phyloP scores from a whole-genome alignment of 2,329 filamentous ascomycete genomes.

The Nannizziopsis barbatae region DNA sequence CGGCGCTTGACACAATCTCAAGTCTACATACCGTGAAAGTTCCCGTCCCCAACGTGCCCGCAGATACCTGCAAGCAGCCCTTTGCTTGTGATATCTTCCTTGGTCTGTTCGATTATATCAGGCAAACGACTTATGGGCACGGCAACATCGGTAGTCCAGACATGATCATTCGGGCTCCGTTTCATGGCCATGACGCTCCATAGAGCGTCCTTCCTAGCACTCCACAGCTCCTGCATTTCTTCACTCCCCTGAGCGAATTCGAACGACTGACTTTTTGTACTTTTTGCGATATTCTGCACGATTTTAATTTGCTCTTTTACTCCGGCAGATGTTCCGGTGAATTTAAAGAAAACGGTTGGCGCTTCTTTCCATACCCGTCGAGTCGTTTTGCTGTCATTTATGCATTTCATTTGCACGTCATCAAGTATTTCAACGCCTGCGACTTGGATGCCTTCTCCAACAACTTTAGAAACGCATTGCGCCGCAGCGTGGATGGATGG shows the following conservation, averaged over 20 bases:
- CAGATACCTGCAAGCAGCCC: constrained; percentile 56
- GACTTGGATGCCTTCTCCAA: constrained; percentile 68
- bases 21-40: constrained; percentile 51
- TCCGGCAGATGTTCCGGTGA: constrained; percentile 51
- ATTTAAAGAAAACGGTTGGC: constrained; percentile 67
- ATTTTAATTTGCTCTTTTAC: constrained; percentile 55
- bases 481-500: constrained; percentile 57
- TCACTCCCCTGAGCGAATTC: constrained; percentile 55
- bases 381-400: constrained; percentile 44
- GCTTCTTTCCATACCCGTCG: constrained; percentile 52
- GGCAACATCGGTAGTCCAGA: constrained; percentile 74
- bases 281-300: constrained; percentile 49
- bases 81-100: constrained; percentile 51
- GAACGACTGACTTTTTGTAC: constrained; percentile 47
- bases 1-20: neutral
- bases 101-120: constrained; percentile 61
- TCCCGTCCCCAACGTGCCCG: constrained; percentile 64
- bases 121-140: constrained; percentile 62
- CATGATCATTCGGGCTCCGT: constrained; percentile 47
- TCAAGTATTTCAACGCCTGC: constrained; percentile 90
- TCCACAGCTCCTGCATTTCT: constrained; percentile 62
- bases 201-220: constrained; percentile 61
- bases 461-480: constrained; percentile 67
- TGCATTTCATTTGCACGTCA: constrained; percentile 73
- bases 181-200: constrained; percentile 61